Evolutionary conservation across 148 eudicot genomes (phyloP), one percentile per base, ranked within the genome.

Genomic region (Hydrangea macrophylla): DNA sequence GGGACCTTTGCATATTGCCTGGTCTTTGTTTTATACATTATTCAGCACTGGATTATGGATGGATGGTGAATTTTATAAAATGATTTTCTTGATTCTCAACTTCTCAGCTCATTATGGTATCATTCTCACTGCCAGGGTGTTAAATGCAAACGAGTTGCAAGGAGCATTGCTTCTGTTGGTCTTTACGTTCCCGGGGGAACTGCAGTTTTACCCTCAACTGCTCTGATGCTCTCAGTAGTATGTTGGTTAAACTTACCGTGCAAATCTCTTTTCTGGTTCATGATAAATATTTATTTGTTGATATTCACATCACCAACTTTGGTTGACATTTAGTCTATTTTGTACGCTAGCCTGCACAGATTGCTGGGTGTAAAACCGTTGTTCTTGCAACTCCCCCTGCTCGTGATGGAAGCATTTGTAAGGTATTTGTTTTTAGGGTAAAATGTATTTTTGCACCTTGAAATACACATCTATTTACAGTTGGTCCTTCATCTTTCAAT

Each of bases 161-260:
- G 97, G 76, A 72, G 92, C 79, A 92, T 95, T 71, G 75, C 88
- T 62, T 80, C 96, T 72, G 99, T 95, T 50, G 99, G 99, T 63
- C 96, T 95, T 60, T 95, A 95, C 71, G 99, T 95, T 75, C 97
- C 99, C 20, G 99, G 97, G 66, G 97, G 97, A 58, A 91, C 99
- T 87, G 99, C 99, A 60, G 94, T 95, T 62, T 79, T 91, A 80
- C 99, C 99, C 63, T 95, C 99, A 56, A 95, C 99, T 2, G 96
- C 97, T 74, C 82, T 95, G 68, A 95, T 95, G 99, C 96, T 95
- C 77, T 66, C 99, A 72, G 81, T 95, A 83, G 99, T 95, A 88
- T 66, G 99, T 68, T 71, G 35, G 72, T 28, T 62, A 27, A 9
- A 48, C 62, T 40, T 66, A 27, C 59, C 68, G 48, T 68, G 31